Evolutionary conservation across 73 alveolate genomes (phyloP).

Genomic region (Diophrys appendiculata): DNA sequence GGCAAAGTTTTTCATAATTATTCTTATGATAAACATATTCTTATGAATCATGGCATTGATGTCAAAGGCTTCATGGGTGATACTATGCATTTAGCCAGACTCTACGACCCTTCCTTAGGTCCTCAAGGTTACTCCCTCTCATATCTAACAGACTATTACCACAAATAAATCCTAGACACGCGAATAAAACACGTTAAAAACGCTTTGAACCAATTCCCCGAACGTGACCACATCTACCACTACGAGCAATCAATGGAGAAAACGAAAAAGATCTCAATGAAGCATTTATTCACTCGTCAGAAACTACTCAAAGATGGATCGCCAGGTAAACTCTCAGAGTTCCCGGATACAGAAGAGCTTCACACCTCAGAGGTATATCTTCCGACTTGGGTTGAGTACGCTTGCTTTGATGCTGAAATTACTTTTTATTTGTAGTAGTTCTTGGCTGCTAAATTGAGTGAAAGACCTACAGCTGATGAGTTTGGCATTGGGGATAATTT

Average conservation of each 20-base stretch:
- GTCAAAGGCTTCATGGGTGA: conserved; percentile 90
- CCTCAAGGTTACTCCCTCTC: conserved; percentile 73
- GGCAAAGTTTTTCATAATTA: conserved; percentile 87
- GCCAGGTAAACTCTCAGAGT: conserved; percentile 66
- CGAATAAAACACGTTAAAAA: conserved; percentile 35
- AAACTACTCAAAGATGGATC: conserved; percentile 69
- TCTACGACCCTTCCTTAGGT: conserved; percentile 80
- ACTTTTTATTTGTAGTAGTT: conserved; percentile 70
- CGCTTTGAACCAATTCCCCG: conserved; percentile 14
- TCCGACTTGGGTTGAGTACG: conserved; percentile 77
- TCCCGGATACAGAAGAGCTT: conserved; percentile 80
- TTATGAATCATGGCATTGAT: conserved; percentile 72
- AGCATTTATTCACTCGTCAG: conserved; percentile 63
- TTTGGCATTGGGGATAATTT: conserved; percentile 62
- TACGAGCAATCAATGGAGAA: conserved; percentile 24
- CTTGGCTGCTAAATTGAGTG: conserved; percentile 24
- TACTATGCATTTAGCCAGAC: conserved; percentile 94
- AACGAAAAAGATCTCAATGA: conserved; percentile 65
- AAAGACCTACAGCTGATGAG: conserved; percentile 17
- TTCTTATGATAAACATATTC: conserved; percentile 88
- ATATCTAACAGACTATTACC: conserved; percentile 59
- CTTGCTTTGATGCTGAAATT: conserved; percentile 89
- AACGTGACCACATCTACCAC: conserved; percentile 6
- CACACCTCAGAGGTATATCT: conserved; percentile 71
- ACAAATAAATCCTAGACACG: conserved; percentile 54